Percentiles rank a stretch among this genome's conserved stretches.
Conservation (phyloP, 345 rosid genomes). For the Citrus sinensis region DNA sequence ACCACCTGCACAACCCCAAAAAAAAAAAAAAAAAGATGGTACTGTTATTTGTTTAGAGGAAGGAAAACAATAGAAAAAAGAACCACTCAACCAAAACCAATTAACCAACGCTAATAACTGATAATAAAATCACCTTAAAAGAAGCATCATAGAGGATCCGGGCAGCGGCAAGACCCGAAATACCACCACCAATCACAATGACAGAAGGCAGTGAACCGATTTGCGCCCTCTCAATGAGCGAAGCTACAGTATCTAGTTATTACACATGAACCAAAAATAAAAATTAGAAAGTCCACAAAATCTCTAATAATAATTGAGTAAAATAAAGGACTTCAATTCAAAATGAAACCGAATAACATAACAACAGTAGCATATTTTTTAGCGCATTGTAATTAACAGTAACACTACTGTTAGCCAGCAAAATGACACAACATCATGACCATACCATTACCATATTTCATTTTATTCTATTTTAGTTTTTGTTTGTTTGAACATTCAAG, state of each 20-base stretch:
- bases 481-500: too few relatives aligned
- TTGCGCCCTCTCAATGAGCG: slow-evolving; percentile 40
- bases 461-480: too few relatives aligned
- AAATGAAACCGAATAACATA: background rate
- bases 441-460: too few relatives aligned
- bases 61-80: background rate
- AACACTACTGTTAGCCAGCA: background rate
- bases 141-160: slow-evolving; percentile 62
- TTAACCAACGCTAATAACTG: background rate
- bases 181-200: slow-evolving; percentile 83
- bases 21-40: background rate
- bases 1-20: slow-evolving; percentile 40
- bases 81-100: background rate
- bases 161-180: slow-evolving; percentile 90
- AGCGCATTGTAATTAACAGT: background rate
- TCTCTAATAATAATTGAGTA: background rate
- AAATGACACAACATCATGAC: background rate
- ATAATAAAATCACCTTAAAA: slow-evolving; percentile 44
- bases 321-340: too few relatives aligned
- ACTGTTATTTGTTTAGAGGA: too few relatives aligned
- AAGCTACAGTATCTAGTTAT: slow-evolving; percentile 34
- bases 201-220: slow-evolving; percentile 54
- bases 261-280: background rate
- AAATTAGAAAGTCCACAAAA: background rate
- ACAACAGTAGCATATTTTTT: background rate